These are phyloP conservation scores for Talaromyces sp. DNA, from an alignment of 2,329 filamentous ascomycete genomes.

Conservation along the genomic window DNA sequence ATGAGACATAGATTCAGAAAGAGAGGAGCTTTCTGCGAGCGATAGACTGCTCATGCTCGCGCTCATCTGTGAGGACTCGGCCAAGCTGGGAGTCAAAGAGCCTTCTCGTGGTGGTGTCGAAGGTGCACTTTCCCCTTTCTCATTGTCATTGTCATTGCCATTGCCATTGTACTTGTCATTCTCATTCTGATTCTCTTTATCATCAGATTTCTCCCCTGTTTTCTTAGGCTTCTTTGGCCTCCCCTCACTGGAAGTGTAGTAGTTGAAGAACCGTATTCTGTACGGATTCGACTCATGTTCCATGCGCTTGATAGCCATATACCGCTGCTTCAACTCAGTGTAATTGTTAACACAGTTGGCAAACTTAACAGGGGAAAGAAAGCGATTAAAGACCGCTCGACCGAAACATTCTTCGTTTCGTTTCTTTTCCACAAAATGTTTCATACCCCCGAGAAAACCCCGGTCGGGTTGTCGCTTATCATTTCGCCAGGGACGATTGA, in stretches of 20 bases:
- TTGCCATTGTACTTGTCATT: too few relatives aligned
- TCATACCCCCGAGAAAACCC: slow-evolving; percentile 63
- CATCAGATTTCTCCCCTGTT: slow-evolving; percentile 8
- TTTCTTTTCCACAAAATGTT: slow-evolving; percentile 83
- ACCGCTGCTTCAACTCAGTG: slow-evolving; percentile 68
- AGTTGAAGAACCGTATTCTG: slow-evolving; percentile 76
- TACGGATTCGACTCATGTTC: slow-evolving; percentile 61
- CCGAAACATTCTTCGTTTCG: slow-evolving; percentile 49
- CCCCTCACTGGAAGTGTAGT: slow-evolving; percentile 85
- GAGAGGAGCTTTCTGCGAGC: background rate
- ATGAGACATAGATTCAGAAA: slow-evolving; percentile 15
- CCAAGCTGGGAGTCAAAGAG: background rate
- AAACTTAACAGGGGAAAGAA: slow-evolving; percentile 82
- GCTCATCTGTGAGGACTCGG: too few relatives aligned
- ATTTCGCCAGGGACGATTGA: slow-evolving; percentile 75
- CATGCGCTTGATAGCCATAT: slow-evolving; percentile 68
- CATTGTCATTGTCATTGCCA: too few relatives aligned
- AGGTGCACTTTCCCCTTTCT: background rate
- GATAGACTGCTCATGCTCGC: background rate
- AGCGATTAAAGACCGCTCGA: slow-evolving; percentile 69
- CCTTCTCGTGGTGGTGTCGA: background rate
- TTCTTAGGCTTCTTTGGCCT: slow-evolving; percentile 37
- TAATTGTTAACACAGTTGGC: slow-evolving; percentile 80
- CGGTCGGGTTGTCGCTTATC: slow-evolving; percentile 71
- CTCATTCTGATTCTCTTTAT: too few relatives aligned